Evolutionary conservation across 2,329 filamentous ascomycete genomes (phyloP), one percentile per base, ranked within the genome.

Genomic region (Cladobotryum mycophilum): DNA sequence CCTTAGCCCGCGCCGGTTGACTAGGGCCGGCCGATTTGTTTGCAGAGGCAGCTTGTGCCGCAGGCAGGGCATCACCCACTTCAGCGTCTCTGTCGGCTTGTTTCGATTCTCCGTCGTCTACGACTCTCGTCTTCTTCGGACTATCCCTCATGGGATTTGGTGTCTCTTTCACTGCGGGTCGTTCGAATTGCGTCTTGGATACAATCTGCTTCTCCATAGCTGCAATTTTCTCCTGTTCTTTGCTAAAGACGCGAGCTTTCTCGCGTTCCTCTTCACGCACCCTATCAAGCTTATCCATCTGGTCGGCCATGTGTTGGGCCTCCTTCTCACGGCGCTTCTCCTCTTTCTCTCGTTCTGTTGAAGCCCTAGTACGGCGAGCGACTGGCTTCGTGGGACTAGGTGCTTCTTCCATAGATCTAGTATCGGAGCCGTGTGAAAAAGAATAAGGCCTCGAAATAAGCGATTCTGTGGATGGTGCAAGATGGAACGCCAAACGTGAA

Each of bases 201-300:
- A 72, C 69, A 37, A 78, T 60, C 54, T 79, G 70, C 55, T 75
- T 75, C 64, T 82, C 79, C 75, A 79, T 73, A 1, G 69, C 67
- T 34, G 72, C 72, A 41, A 76, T 67, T 55, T 68, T 75, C 55
- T 82, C 79, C 56, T 81, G 77, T 55, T 83, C 79, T 56, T 80
- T 70, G 61, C 72, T 80, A 55, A 79, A 81, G 3, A 78, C 69
- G 14, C 74, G 73, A 6, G 81, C 86, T 63, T 86, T 88, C 57
- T 85, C 80, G 5, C 84, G 76, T 62, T 89, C 85, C 66, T 86
- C 85, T 58, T 84, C 80, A 8, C 85, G 80, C 41, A 78, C 81
- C 60, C 84, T 86, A 56, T 86, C 82, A 3, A 87, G 71, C 61
- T 82, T 84, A 18, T 73, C 73, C 62, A 79, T 74, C 58, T 83